phyloP scores from a whole-genome alignment of 1,284 basidiomycete species.

The Ganoderma lucidum region DNA sequence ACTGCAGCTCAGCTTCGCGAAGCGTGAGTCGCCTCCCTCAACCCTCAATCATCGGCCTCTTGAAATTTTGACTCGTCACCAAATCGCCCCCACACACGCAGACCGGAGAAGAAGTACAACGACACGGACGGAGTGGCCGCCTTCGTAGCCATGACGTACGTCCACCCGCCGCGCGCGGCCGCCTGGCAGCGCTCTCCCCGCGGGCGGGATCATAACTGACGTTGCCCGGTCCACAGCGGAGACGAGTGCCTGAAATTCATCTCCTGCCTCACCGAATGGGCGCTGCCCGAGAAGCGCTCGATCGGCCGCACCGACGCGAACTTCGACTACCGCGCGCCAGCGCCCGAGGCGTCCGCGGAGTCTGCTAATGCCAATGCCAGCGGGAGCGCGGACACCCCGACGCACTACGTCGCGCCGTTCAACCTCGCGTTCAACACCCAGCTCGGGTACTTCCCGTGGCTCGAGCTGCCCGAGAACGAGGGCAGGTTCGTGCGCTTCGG shows the following conservation, averaged over 20 bases:
- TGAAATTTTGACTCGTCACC: not conserved
- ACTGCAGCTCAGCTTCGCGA: constrained; percentile 44
- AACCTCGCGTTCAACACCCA: too few relatives aligned
- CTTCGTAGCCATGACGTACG: constrained; percentile 23
- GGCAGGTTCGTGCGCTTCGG: too few relatives aligned
- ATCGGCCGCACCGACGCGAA: too few relatives aligned
- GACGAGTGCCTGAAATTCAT: constrained; percentile 29
- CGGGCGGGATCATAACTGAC: constrained; percentile 17
- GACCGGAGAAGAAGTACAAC: constrained; percentile 38
- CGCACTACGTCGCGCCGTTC: too few relatives aligned
- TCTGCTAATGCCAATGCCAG: too few relatives aligned
- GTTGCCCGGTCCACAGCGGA: constrained; percentile 28
- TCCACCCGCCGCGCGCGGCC: not conserved
- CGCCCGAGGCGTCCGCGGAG: too few relatives aligned
- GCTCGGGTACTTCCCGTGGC: too few relatives aligned
- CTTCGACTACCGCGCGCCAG: too few relatives aligned
- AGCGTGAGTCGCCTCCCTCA: constrained; percentile 44
- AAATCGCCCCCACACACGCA: not conserved
- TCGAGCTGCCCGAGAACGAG: too few relatives aligned
- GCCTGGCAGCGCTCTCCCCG: too few relatives aligned
- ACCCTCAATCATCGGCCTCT: constrained; percentile 18
- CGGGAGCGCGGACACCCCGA: too few relatives aligned
- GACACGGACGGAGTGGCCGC: constrained; percentile 39
- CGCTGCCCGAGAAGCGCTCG: too few relatives aligned
- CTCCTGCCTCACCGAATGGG: not conserved